Percentiles rank a stretch among this genome's conserved stretches.
phyloP scores from a whole-genome alignment of 2,329 filamentous ascomycete species.

The Arthroderma sp. region DNA sequence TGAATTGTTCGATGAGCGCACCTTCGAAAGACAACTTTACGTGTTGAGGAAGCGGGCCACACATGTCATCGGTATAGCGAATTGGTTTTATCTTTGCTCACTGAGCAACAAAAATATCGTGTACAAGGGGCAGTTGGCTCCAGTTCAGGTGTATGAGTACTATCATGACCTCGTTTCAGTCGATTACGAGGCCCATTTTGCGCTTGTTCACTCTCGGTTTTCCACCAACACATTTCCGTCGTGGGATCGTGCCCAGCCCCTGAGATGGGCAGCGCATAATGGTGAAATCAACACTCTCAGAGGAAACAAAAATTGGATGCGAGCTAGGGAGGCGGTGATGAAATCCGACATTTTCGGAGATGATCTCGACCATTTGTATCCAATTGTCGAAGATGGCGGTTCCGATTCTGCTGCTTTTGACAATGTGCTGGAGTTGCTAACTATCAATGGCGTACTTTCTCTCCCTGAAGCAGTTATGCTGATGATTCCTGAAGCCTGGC shows the following conservation, averaged over 20 bases:
- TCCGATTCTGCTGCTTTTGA: constrained; percentile 96
- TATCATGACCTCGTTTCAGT: constrained; percentile 95
- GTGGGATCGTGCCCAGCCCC: constrained; percentile 91
- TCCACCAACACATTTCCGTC: constrained; percentile 97
- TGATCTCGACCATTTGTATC: constrained; percentile 79
- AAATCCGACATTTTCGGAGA: constrained; percentile 86
- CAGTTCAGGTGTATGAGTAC: constrained; percentile 93
- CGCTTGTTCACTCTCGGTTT: constrained; percentile 90
- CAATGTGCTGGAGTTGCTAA: constrained; percentile 85
- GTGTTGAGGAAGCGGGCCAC: constrained; percentile 89
- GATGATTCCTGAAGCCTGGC: constrained; percentile 97
- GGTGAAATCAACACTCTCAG: constrained; percentile 96
- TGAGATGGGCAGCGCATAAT: constrained; percentile 95
- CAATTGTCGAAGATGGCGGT: constrained; percentile 89
- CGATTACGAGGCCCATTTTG: constrained; percentile 95
- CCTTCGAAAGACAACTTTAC: constrained; percentile 88
- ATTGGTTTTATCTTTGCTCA: constrained; percentile 98
- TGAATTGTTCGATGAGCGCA: constrained; percentile 66
- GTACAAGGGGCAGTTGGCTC: constrained; percentile 93
- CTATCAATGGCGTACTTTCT: constrained; percentile 90
- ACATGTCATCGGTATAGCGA: constrained; percentile 86
- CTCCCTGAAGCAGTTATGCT: constrained; percentile 95
- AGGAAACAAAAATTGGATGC: constrained; percentile 99
- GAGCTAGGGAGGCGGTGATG: constrained; percentile 87
- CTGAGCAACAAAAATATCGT: constrained; percentile 97